A percentile compares a stretch with the other conserved stretches of the same genome.
Conservation (phyloP, 768 basidiomycete genomes). For the Strobilomyces confusus region DNA sequence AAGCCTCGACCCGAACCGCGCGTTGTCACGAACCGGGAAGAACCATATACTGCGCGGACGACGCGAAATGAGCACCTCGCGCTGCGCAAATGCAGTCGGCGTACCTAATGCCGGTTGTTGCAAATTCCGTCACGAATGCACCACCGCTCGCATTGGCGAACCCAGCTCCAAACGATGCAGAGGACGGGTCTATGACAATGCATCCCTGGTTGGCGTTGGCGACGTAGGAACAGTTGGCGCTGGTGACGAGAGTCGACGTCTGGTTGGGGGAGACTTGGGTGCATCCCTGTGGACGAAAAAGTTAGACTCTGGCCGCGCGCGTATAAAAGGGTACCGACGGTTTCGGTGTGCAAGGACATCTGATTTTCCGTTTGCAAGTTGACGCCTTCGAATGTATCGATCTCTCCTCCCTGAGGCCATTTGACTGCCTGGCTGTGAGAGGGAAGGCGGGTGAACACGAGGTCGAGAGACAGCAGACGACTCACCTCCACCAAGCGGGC, state of each 20-base stretch:
- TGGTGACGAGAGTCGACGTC: slow-evolving; percentile 48
- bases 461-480: background rate
- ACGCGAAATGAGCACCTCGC: background rate
- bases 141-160: slow-evolving; percentile 70
- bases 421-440: slow-evolving; percentile 42
- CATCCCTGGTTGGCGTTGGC: slow-evolving; percentile 65
- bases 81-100: slow-evolving; percentile 18
- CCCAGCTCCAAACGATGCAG: slow-evolving; percentile 57
- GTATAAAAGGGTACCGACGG: slow-evolving; percentile 31
- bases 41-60: slow-evolving; percentile 26
- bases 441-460: background rate
- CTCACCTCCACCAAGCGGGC: slow-evolving; percentile 55
- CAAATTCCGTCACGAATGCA: slow-evolving; percentile 71
- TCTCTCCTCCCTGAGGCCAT: slow-evolving; percentile 68
- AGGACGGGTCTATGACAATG: slow-evolving; percentile 49
- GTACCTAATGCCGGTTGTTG: slow-evolving; percentile 60
- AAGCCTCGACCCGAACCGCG: background rate
- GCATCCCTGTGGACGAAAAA: slow-evolving; percentile 40
- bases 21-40: slow-evolving; percentile 22
- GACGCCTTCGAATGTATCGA: slow-evolving; percentile 81
- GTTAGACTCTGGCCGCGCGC: background rate
- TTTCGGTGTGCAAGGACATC: slow-evolving; percentile 69
- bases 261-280: slow-evolving; percentile 46
- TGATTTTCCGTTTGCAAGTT: slow-evolving; percentile 64
- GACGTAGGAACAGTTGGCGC: slow-evolving; percentile 55